A percentile compares a stretch with the other conserved stretches of the same genome.
Conservation (phyloP, 2,329 filamentous ascomycete genomes). For the Paraphoma sp. region DNA sequence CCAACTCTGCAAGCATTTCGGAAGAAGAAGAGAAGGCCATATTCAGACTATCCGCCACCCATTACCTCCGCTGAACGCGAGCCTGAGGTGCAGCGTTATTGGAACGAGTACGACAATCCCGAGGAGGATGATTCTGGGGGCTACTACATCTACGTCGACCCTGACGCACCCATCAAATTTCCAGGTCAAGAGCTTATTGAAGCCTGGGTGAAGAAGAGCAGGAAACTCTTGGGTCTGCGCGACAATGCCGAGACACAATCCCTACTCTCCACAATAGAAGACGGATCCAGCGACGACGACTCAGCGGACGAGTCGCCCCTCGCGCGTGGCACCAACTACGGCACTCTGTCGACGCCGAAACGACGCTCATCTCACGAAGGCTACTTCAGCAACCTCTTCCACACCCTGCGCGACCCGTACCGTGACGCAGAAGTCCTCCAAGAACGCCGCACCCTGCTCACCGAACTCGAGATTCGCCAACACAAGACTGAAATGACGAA, state of each 20-base stretch:
- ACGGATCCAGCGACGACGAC: constrained; percentile 60
- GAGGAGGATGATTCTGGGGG: constrained; percentile 67
- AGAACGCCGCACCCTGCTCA: constrained; percentile 57
- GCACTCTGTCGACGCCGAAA: constrained; percentile 30
- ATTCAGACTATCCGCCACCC: constrained; percentile 31
- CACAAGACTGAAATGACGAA: constrained; percentile 45
- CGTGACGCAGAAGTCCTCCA: constrained; percentile 53
- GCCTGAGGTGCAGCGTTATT: constrained; percentile 60
- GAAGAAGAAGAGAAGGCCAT: constrained; percentile 50
- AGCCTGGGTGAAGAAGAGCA: constrained; percentile 35
- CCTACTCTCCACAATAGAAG: constrained; percentile 47
- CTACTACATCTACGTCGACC: constrained; percentile 78
- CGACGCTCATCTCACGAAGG: constrained; percentile 16
- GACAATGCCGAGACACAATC: constrained; percentile 29
- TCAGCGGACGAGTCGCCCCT: constrained; percentile 50
- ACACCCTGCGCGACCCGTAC: constrained; percentile 28
- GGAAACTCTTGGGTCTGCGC: constrained; percentile 30
- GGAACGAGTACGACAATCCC: constrained; percentile 87
- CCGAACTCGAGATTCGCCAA: constrained; percentile 37
- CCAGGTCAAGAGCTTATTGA: constrained; percentile 69
- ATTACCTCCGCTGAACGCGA: constrained; percentile 25
- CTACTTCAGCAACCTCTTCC: constrained; percentile 43
- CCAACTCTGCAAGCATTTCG: constrained; percentile 51
- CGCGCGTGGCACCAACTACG: constrained; percentile 56
- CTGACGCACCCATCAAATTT: constrained; percentile 66